These are phyloP conservation scores for Beauveria sp. DNA, from an alignment of 2,329 filamentous ascomycete genomes.

Conservation along the genomic window DNA sequence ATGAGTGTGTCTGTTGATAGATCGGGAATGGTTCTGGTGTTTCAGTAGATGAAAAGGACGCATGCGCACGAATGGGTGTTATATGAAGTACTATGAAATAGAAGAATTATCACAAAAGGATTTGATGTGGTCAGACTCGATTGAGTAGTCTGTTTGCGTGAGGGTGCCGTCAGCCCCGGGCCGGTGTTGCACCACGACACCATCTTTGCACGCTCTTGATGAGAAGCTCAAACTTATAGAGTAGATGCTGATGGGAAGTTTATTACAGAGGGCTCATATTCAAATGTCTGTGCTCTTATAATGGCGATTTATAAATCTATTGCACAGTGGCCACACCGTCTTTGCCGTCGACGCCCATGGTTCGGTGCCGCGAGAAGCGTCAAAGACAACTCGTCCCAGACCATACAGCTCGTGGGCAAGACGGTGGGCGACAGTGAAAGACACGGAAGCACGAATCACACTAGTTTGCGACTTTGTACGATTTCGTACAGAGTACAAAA, in stretches of 20 bases:
- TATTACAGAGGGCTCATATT: background rate
- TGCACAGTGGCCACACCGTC: constrained; percentile 19
- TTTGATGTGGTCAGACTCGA: background rate
- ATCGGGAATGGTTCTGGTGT: constrained; percentile 83
- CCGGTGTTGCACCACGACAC: background rate
- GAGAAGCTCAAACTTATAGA: too few species aligned
- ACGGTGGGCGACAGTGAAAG: too few species aligned
- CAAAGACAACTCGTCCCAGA: constrained; percentile 53
- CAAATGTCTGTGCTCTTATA: too few species aligned
- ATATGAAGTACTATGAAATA: background rate
- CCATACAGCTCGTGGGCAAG: constrained; percentile 57
- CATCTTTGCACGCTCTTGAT: too few species aligned
- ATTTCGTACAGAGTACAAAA: constrained; percentile 39
- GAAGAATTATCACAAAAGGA: background rate
- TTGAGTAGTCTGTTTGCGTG: background rate
- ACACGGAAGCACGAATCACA: background rate
- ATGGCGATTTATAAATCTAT: too few species aligned
- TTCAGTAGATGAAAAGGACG: constrained; percentile 32
- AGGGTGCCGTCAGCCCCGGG: too few species aligned
- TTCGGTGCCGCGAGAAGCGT: constrained; percentile 26
- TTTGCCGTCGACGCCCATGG: constrained; percentile 20
- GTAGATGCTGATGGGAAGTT: too few species aligned
- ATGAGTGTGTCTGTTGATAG: constrained; percentile 91
- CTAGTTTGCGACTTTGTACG: background rate
- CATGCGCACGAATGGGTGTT: too few species aligned